phyloP scores from a whole-genome alignment of 768 basidiomycete genomes.

The Mycena metata region DNA sequence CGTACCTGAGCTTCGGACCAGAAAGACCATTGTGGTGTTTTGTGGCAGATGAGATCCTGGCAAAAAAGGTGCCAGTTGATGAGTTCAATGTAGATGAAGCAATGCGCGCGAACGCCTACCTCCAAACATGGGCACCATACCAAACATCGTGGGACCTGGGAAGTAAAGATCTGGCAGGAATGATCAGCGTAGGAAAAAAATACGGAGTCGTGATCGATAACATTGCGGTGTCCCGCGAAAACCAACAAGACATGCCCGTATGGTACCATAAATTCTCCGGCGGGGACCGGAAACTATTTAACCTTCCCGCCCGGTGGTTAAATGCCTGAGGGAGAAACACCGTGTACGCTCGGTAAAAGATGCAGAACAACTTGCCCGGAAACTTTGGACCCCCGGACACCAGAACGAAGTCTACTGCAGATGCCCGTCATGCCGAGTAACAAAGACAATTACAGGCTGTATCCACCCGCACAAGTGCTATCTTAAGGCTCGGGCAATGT shows the following conservation, averaged over 20 bases:
- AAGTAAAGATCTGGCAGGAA: not conserved
- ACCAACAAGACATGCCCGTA: too few species aligned
- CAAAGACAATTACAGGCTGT: too few species aligned
- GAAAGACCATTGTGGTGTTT: too few species aligned
- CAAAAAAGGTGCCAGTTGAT: too few species aligned
- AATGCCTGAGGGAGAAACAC: not conserved
- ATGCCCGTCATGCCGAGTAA: too few species aligned
- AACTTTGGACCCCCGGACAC: not conserved
- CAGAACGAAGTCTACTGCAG: not conserved
- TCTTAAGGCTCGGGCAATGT: too few species aligned
- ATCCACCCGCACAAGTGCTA: too few species aligned
- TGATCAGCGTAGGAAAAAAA: not conserved
- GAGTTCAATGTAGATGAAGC: too few species aligned
- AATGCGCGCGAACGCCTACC: not conserved
- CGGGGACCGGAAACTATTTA: not conserved
- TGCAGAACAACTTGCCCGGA: not conserved
- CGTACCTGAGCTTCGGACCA: too few species aligned
- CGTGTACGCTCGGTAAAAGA: not conserved
- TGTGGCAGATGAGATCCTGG: too few species aligned
- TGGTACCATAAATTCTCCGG: not conserved
- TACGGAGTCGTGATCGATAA: not conserved
- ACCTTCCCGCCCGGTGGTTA: not conserved
- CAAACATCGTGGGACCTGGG: not conserved
- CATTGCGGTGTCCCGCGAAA: not conserved
- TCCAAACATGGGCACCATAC: not conserved